Base-by-base conservation (phyloP, 805 yeast genomes). In the Candida broadrunensis region DNA sequence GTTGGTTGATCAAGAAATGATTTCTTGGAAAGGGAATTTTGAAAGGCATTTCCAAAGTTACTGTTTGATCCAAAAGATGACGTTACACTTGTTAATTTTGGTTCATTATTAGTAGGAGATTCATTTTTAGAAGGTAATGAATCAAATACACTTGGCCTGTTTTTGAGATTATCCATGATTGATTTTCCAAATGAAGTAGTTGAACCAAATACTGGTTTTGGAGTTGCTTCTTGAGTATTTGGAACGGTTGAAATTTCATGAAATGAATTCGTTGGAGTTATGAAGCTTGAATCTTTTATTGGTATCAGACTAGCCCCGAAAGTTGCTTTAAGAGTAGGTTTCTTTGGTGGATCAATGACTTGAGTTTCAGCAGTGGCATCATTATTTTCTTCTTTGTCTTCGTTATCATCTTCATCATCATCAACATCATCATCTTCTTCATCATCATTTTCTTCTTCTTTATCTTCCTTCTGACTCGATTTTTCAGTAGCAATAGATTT, bases 1-100 rank as follows among this genome's bases (percentile, higher is more conserved):
- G 23, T 17, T 3, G 51, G 42, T 37, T 63, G 63, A 39, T 81
- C 85, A 49, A 83, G 77, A 37, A 83, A 75, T 4, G 87, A 78
- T 55, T 79, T 73, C 51, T 75, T 77, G 27, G 59, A 63, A 27
- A 75, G 47, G 1, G 83, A 73, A 9, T 62, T 60, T 47, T 77
- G 74, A 52, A 81, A 80, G 1, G 85, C 85, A 50, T 76, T 76
- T 2, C 72, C 67, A 47, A 75, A 77, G 33, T 62, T 63, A 13
- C 79, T 62, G 25, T 64, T 61, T 3, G 77, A 58, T 1, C 81
- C 81, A 58, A 77, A 77, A 0, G 70, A 55, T 16, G 46, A 39
- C 9, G 45, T 45, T 17, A 32, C 15, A 16, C 27, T n/a, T 15
- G 34, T 36, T 15, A 32, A 30, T 20, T 26, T 18, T 31, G 19